Evolutionary conservation across 371 early-diverging fungal species (phyloP).

Genomic region (Mucor indicus): DNA sequence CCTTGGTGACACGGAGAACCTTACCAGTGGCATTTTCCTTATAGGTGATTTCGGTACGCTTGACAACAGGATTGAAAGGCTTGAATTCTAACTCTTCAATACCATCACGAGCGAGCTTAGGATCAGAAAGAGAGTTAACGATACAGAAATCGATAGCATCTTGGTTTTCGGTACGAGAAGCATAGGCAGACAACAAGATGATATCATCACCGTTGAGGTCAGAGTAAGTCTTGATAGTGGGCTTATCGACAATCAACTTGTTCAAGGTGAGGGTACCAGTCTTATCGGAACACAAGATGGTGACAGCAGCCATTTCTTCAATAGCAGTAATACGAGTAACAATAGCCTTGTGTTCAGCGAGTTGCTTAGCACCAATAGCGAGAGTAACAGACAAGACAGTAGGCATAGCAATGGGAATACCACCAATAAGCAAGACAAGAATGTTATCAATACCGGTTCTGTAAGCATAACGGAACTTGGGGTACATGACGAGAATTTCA

Average conservation of each 20-base stretch:
- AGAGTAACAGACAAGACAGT: slow-evolving; percentile 91
- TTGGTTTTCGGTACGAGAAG: slow-evolving; percentile 71
- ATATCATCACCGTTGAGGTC: slow-evolving; percentile 55
- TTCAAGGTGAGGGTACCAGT: slow-evolving; percentile 96
- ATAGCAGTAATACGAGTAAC: slow-evolving; percentile 86
- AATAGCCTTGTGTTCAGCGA: slow-evolving; percentile 92
- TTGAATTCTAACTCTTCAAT: slow-evolving; percentile 74
- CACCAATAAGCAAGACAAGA: slow-evolving; percentile 77
- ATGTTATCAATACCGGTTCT: slow-evolving; percentile 73
- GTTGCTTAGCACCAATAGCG: slow-evolving; percentile 91
- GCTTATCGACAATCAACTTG: slow-evolving; percentile 77
- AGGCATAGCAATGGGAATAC: slow-evolving; percentile 81
- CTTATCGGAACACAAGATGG: slow-evolving; percentile 95
- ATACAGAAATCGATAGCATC: slow-evolving; percentile 80
- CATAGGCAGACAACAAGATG: slow-evolving; percentile 65
- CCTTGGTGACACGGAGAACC: slow-evolving; percentile 69
- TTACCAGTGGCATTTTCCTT: slow-evolving; percentile 58
- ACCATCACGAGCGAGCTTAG: slow-evolving; percentile 58
- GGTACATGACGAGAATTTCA: slow-evolving; percentile 81
- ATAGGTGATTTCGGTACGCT: slow-evolving; percentile 84
- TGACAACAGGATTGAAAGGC: slow-evolving; percentile 89
- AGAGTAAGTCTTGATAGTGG: slow-evolving; percentile 64
- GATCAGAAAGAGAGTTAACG: slow-evolving; percentile 64
- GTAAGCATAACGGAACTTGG: slow-evolving; percentile 69
- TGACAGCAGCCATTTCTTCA: slow-evolving; percentile 92